phyloP scores from a whole-genome alignment of 2,329 filamentous ascomycete species.

The Colletotrichum melonis region DNA sequence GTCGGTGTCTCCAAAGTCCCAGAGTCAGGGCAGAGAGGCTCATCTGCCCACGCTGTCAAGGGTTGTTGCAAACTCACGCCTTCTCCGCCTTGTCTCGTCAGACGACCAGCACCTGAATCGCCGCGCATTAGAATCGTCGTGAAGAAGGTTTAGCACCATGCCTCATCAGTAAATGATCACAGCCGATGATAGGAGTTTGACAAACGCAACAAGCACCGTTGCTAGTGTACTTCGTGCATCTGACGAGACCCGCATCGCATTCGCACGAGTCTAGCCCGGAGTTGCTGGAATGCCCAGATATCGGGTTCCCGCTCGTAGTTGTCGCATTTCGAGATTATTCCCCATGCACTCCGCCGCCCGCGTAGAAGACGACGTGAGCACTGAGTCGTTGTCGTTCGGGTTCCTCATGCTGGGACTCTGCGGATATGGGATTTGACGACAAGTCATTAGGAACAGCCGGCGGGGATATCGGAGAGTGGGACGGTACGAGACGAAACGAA shows the following conservation, averaged over 20 bases:
- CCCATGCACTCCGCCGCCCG: neutral
- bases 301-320: neutral
- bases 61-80: neutral
- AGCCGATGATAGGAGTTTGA: neutral
- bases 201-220: neutral
- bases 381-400: neutral
- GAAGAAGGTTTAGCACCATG: conserved; percentile 27
- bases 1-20: neutral
- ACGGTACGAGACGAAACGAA: neutral
- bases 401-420: neutral
- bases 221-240: neutral
- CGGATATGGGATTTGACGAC: neutral
- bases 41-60: neutral
- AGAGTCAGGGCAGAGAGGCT: conserved; percentile 7
- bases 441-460: neutral
- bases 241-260: neutral
- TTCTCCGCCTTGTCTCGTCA: conserved; percentile 9
- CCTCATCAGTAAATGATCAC: conserved; percentile 8
- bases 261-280: neutral
- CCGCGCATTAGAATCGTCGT: conserved; percentile 7
- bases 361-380: neutral
- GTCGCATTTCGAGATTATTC: neutral
- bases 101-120: conserved; percentile 27
- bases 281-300: neutral
- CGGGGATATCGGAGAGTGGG: conserved; percentile 8